Evolutionary conservation across 768 basidiomycete species (phyloP).

Genomic region (Boletus bicolor): DNA sequence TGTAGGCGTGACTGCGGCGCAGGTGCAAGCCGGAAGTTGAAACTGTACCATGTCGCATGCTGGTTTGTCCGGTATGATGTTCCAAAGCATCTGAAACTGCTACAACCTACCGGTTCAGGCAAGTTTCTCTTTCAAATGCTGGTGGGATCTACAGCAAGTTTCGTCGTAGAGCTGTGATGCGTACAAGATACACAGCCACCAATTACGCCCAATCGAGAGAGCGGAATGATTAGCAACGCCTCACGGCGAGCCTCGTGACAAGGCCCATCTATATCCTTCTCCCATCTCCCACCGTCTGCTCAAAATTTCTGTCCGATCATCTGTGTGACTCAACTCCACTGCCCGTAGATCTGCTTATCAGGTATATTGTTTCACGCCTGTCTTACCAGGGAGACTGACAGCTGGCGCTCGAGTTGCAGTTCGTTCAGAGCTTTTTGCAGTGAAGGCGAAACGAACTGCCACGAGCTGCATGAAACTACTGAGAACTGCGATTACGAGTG

Average conservation of each 20-base stretch:
- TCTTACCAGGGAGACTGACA: not conserved
- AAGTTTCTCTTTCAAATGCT: not conserved
- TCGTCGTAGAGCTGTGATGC: no score
- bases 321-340: constrained; percentile 16
- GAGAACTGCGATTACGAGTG: constrained; percentile 1
- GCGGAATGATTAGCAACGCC: constrained; percentile 5
- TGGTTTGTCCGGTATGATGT: not conserved
- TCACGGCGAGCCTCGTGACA: not conserved
- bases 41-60: not conserved
- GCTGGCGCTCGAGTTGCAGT: not conserved
- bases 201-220: constrained; percentile 13
- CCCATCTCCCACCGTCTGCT: constrained; percentile 14
- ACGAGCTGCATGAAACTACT: constrained; percentile 2
- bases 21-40: not conserved
- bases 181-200: constrained; percentile 21
- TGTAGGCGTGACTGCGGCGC: not conserved
- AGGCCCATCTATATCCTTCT: constrained; percentile 15
- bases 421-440: not conserved
- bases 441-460: constrained; percentile 5
- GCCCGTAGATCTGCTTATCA: constrained; percentile 13
- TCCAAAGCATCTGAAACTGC: not conserved
- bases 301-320: constrained; percentile 1
- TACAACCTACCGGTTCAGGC: not conserved
- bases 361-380: not conserved
- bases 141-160: not conserved